phyloP scores from a whole-genome alignment of 148 eudicot species.

The Euryodendron excelsum region DNA sequence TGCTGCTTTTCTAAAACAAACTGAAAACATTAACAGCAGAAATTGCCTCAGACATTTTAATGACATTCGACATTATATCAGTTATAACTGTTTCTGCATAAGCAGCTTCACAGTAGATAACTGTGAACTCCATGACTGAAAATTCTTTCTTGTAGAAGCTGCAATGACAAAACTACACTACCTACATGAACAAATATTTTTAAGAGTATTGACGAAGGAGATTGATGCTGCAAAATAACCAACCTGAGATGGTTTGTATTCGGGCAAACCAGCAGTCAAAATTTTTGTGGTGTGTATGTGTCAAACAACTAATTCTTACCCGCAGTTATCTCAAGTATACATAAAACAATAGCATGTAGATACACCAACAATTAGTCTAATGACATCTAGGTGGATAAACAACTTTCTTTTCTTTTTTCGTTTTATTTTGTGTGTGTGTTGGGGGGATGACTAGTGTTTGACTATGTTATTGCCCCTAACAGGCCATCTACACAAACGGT shows the following conservation, averaged over 20 bases:
- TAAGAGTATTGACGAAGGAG: neutral
- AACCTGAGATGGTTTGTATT: neutral
- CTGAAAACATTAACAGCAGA: neutral
- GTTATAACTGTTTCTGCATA: too few relatives aligned
- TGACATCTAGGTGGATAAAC: neutral
- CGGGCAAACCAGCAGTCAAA: neutral
- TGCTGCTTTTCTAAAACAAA: neutral
- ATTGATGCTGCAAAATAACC: neutral
- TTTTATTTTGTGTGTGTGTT: neutral
- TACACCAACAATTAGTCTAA: too few relatives aligned
- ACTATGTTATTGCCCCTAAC: neutral
- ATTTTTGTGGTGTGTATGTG: neutral
- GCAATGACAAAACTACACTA: neutral
- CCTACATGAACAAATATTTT: neutral
- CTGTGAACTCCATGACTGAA: neutral
- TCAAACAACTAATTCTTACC: neutral
- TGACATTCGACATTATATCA: neutral
- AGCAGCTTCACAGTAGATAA: too few relatives aligned
- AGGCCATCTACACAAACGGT: conserved; percentile 4
- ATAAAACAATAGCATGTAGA: too few relatives aligned
- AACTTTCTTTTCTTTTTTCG: neutral
- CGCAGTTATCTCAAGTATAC: neutral
- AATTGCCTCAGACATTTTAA: neutral
- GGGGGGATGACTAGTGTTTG: neutral
- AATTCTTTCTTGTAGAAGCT: neutral